A percentile compares a stretch with the other conserved stretches of the same genome.
phyloP scores from a whole-genome alignment of 2,329 filamentous ascomycete species.

The Fusarium sp. region DNA sequence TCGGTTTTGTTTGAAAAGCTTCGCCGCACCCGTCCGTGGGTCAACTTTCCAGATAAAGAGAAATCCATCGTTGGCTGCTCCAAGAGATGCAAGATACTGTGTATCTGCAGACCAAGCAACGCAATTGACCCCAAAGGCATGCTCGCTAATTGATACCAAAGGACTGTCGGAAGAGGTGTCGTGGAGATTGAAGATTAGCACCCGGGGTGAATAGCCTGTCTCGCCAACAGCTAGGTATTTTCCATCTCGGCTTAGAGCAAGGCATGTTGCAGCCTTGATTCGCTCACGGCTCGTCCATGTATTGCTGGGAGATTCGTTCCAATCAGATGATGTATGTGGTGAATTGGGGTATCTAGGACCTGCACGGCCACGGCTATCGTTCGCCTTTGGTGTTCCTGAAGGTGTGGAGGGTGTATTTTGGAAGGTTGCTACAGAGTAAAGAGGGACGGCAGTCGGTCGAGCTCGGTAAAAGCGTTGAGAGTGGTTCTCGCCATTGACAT shows the following conservation, averaged over 20 bases:
- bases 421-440: constrained; percentile 67
- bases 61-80: constrained; percentile 91
- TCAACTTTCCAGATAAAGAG: constrained; percentile 92
- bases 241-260: constrained; percentile 88
- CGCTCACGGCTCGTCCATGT: constrained; percentile 91
- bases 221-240: constrained; percentile 92
- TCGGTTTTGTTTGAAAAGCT: constrained; percentile 85
- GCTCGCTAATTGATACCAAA: constrained; percentile 86
- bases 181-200: constrained; percentile 88
- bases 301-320: constrained; percentile 75
- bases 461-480: constrained; percentile 92
- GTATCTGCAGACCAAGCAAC: constrained; percentile 92
- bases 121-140: constrained; percentile 87
- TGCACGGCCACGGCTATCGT: constrained; percentile 71
- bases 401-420: constrained; percentile 64
- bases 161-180: constrained; percentile 85
- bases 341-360: constrained; percentile 62
- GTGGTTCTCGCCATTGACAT: constrained; percentile 74
- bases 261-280: constrained; percentile 92
- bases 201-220: constrained; percentile 91
- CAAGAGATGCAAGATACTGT: constrained; percentile 87
- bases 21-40: constrained; percentile 81
- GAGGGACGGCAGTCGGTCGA: constrained; percentile 78
- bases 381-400: constrained; percentile 68
- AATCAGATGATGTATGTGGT: constrained; percentile 59